phyloP scores from a whole-genome alignment of 148 eudicot genomes.

The Spergularia bocconei region DNA sequence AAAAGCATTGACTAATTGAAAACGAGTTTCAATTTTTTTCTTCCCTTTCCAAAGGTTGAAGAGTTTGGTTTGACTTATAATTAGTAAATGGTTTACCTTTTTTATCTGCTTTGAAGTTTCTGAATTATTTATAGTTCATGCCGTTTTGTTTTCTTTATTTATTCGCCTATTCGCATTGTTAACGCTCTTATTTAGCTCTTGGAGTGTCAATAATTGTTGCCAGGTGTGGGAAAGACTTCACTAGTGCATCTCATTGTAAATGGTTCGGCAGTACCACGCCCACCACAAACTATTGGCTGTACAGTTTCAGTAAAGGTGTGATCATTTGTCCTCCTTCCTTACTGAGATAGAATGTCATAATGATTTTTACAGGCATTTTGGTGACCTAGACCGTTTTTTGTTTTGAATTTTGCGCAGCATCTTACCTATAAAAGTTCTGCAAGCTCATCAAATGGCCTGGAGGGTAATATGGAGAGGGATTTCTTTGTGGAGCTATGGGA shows the following conservation, averaged over 20 bases:
- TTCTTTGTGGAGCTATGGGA: conserved; percentile 94
- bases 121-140: not conserved
- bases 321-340: not conserved
- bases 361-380: not conserved
- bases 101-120: not conserved
- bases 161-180: conserved; percentile 1
- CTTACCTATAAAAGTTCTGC: conserved; percentile 56
- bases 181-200: not conserved
- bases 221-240: conserved; percentile 88
- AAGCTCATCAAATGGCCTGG: conserved; percentile 66
- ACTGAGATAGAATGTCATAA: not conserved
- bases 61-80: not conserved
- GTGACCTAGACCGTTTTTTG: not conserved
- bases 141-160: not conserved
- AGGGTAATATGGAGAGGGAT: conserved; percentile 68
- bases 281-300: conserved; percentile 75
- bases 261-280: conserved; percentile 62
- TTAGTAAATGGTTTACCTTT: not conserved
- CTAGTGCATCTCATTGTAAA: conserved; percentile 72
- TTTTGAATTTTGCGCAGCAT: conserved; percentile 46
- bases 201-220: conserved; percentile 18
- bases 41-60: not conserved
- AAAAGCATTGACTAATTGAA: not conserved
- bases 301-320: conserved; percentile 63
- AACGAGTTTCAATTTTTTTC: not conserved